Evolutionary conservation across 305 asterid species (phyloP).

Genomic region (Coffea humblotiana): DNA sequence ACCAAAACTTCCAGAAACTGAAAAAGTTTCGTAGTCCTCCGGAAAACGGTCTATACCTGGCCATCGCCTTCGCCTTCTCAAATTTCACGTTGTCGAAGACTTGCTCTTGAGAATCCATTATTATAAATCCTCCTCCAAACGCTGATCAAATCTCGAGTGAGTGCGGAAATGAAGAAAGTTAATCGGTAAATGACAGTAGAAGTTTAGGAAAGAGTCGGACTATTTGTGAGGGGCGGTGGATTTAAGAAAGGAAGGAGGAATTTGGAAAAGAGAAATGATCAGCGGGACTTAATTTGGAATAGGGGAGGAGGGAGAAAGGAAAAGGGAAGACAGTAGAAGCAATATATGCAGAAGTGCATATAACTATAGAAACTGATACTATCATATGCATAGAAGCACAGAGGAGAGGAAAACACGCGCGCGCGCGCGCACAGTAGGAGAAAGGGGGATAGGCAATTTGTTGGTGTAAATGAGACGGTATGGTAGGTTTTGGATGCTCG

Average conservation of each 20-base stretch:
- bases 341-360: slow-evolving; percentile 30
- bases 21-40: slow-evolving; percentile 32
- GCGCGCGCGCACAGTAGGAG: slow-evolving; percentile 3
- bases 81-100: slow-evolving; percentile 31
- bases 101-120: slow-evolving; percentile 27
- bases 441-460: slow-evolving; percentile 5
- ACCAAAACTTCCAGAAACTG: slow-evolving; percentile 36
- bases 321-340: slow-evolving; percentile 7
- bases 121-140: background rate
- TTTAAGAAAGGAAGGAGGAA: slow-evolving; percentile 19
- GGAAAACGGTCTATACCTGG: slow-evolving; percentile 48
- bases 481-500: background rate
- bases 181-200: too few relatives aligned
- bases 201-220: background rate
- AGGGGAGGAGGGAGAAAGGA: slow-evolving; percentile 11
- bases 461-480: background rate
- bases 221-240: slow-evolving; percentile 29
- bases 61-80: slow-evolving; percentile 38
- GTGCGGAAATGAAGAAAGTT: background rate
- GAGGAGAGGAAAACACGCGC: background rate
- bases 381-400: slow-evolving; percentile 32
- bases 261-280: slow-evolving; percentile 13
- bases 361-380: slow-evolving; percentile 17
- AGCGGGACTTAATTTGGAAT: background rate
- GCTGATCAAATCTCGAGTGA: background rate